Conservation (phyloP, 352 stramenopile species). For the Blastocystis sp. region DNA sequence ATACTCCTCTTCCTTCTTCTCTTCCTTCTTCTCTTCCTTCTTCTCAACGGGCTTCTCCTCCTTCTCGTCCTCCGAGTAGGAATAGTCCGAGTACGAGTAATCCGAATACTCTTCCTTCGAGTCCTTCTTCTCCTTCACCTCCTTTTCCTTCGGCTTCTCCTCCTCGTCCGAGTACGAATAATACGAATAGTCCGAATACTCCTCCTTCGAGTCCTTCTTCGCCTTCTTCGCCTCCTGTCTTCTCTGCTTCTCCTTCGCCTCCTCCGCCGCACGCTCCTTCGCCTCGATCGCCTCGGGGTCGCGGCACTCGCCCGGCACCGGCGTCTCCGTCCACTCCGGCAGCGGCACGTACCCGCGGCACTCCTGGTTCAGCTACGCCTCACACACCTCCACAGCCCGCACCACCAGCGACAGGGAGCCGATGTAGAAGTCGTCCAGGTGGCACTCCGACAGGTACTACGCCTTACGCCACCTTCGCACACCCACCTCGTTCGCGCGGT, state of each 20-base stretch:
- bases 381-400: neutral
- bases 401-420: conserved; percentile 33
- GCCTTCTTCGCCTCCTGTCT: too few relatives aligned
- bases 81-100: too few relatives aligned
- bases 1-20: neutral
- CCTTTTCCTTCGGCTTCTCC: too few relatives aligned
- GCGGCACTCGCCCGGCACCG: conserved; percentile 4
- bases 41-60: too few relatives aligned
- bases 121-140: too few relatives aligned
- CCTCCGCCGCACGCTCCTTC: conserved; percentile 14
- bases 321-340: conserved; percentile 47
- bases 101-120: too few relatives aligned
- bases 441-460: conserved; percentile 44
- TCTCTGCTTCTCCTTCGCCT: too few relatives aligned
- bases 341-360: conserved; percentile 17
- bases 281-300: conserved; percentile 44
- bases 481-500: conserved; percentile 36
- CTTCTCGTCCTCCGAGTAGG: too few relatives aligned
- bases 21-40: too few relatives aligned
- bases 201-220: too few relatives aligned
- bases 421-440: conserved; percentile 25
- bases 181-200: too few relatives aligned
- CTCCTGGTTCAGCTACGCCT: conserved; percentile 5
- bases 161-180: too few relatives aligned
- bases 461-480: neutral